Evolutionary conservation across 163 green algal genomes (phyloP).

Genomic region (Chlamydomonas reinhardtii): DNA sequence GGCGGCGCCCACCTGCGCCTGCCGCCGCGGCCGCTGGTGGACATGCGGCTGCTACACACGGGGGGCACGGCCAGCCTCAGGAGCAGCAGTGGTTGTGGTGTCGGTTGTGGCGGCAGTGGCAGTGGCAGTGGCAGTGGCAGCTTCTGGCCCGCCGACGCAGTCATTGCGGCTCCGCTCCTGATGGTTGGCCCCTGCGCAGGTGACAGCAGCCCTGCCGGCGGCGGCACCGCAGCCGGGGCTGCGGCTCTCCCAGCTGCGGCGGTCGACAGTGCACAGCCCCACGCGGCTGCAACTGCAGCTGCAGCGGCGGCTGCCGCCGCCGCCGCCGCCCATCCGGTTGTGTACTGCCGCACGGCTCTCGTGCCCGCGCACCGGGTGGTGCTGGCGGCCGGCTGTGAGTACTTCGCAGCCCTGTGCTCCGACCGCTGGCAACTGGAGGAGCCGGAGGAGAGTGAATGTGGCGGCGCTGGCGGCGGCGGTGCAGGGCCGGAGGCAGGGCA

Average conservation of each 20-base stretch:
- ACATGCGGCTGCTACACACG: not conserved
- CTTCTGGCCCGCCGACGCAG: not conserved
- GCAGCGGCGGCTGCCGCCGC: too few species aligned
- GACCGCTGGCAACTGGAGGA: slow-evolving; percentile 33
- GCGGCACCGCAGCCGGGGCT: too few species aligned
- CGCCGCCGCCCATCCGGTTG: not conserved
- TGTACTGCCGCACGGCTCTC: not conserved
- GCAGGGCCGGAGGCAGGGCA: not conserved
- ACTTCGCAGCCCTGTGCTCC: slow-evolving; percentile 52
- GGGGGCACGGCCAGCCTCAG: too few species aligned
- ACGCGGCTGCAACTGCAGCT: too few species aligned
- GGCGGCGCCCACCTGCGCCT: too few species aligned
- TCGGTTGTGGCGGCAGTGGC: too few species aligned
- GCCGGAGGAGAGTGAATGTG: not conserved
- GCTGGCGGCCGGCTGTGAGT: slow-evolving; percentile 39
- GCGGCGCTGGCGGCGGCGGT: not conserved
- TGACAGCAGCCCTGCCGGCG: too few species aligned
- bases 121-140: not conserved
- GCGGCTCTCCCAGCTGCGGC: too few species aligned
- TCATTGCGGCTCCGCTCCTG: not conserved
- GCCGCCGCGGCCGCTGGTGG: not conserved
- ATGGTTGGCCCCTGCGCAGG: too few species aligned
- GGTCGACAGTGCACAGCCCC: too few species aligned
- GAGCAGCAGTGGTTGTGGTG: not conserved
- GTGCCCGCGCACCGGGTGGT: slow-evolving; percentile 43